Conservation (phyloP, 371 early-diverging fungal genomes). For the Saksenaea oblongispora region DNA sequence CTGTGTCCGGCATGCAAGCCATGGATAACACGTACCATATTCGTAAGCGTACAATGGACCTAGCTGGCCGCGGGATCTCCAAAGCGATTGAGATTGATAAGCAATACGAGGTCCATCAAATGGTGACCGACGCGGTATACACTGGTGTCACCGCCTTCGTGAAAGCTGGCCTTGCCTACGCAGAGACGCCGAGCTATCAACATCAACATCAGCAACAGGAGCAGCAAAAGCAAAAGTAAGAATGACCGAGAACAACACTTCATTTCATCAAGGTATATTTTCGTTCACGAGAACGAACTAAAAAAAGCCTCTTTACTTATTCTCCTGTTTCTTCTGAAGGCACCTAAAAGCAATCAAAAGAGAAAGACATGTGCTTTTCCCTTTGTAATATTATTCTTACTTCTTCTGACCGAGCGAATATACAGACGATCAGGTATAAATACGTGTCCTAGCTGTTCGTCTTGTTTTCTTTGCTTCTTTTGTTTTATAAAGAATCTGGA, state of each 20-base stretch:
- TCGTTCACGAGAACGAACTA: not conserved
- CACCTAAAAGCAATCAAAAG: not conserved
- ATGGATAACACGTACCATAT: slow-evolving; percentile 57
- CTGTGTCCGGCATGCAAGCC: slow-evolving; percentile 35
- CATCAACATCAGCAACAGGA: not conserved
- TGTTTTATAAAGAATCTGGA: not conserved
- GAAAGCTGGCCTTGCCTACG: slow-evolving; percentile 64
- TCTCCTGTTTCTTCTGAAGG: not conserved
- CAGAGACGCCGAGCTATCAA: slow-evolving; percentile 51
- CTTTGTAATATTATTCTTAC: not conserved
- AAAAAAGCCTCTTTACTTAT: not conserved
- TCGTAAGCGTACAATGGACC: slow-evolving; percentile 53
- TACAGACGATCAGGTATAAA: not conserved
- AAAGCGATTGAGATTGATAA: slow-evolving; percentile 59
- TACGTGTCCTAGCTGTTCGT: not conserved
- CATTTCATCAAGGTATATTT: not conserved
- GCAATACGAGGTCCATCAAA: slow-evolving; percentile 61
- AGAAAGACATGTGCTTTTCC: slow-evolving; percentile 2
- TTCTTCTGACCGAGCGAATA: not conserved
- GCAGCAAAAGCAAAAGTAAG: not conserved
- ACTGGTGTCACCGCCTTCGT: slow-evolving; percentile 54
- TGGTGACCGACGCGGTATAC: slow-evolving; percentile 51
- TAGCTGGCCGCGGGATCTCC: slow-evolving; percentile 46
- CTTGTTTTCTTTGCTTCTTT: not conserved
- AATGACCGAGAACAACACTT: not conserved